These are phyloP conservation scores for Cryphonectria carpinicola DNA, from an alignment of 2,329 filamentous ascomycete species.

Conservation along the genomic window DNA sequence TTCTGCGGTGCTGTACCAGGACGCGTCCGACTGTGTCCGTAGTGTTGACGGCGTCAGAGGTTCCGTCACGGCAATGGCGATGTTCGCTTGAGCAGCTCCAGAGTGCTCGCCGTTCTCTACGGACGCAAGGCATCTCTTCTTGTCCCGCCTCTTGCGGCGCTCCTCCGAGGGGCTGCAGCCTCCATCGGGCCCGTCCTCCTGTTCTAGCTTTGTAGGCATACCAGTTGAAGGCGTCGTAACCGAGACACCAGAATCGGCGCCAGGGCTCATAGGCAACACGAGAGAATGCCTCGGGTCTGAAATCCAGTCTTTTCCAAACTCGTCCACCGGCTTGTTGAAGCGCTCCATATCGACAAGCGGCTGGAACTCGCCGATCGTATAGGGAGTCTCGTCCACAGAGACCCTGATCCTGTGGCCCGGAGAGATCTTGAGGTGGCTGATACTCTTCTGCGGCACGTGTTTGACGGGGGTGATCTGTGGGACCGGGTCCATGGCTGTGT, in stretches of 20 bases:
- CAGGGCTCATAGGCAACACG: not conserved
- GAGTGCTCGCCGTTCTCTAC: not conserved
- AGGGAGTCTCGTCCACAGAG: conserved; percentile 56
- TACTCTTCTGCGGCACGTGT: conserved; percentile 37
- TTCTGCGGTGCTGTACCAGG: conserved; percentile 6
- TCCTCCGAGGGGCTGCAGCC: conserved; percentile 8
- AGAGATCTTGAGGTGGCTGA: conserved; percentile 37
- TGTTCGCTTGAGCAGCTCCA: conserved; percentile 4
- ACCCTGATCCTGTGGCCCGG: conserved; percentile 43
- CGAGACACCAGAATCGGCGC: conserved; percentile 4
- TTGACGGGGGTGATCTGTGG: conserved; percentile 37
- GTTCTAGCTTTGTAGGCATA: not conserved
- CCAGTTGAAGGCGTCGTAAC: conserved; percentile 7
- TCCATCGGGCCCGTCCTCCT: not conserved
- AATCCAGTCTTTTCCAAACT: conserved; percentile 51
- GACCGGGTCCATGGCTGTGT: conserved; percentile 32
- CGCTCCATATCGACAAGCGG: conserved; percentile 67
- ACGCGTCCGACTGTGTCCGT: conserved; percentile 7
- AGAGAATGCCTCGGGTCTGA: conserved; percentile 30
- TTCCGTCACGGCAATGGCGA: conserved; percentile 19
- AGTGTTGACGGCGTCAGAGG: conserved; percentile 7
- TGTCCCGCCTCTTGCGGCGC: conserved; percentile 11
- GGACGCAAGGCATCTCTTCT: not conserved
- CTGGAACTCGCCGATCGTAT: conserved; percentile 68
- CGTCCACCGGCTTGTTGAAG: conserved; percentile 57